phyloP scores from a whole-genome alignment of 306 rosid genomes.

The Gastrolobium villosum region DNA sequence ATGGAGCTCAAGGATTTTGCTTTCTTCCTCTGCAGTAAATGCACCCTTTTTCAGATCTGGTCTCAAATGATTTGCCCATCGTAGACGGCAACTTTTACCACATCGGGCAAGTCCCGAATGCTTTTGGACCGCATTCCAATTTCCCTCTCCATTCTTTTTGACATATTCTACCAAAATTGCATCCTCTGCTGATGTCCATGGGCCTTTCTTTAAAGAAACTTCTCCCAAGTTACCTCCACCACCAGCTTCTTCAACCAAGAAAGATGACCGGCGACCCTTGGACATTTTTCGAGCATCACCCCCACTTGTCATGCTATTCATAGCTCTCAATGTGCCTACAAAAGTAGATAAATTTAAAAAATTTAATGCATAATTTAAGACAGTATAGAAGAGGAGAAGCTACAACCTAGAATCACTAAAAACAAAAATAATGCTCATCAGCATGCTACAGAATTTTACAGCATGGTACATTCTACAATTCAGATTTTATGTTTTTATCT shows the following conservation, averaged over 20 bases:
- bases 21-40: conserved; percentile 75
- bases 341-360: not conserved
- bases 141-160: conserved; percentile 79
- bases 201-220: conserved; percentile 76
- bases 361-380: not conserved
- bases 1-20: conserved; percentile 67
- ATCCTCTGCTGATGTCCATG: conserved; percentile 90
- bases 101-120: conserved; percentile 80
- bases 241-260: conserved; percentile 53
- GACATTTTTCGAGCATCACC: conserved; percentile 53
- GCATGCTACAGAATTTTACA: not conserved
- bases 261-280: conserved; percentile 47
- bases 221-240: conserved; percentile 55
- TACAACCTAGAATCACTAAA: not conserved
- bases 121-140: conserved; percentile 88
- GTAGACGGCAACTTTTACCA: conserved; percentile 91
- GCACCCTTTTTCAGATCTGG: conserved; percentile 85
- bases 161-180: conserved; percentile 79
- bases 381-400: conserved; percentile 1
- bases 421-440: not conserved
- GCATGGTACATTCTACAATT: not conserved
- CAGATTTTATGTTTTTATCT: not conserved
- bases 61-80: conserved; percentile 91
- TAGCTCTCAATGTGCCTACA: conserved; percentile 48
- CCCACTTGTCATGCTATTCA: conserved; percentile 55